Evolutionary conservation across 2,329 filamentous ascomycete genomes (phyloP).

Genomic region (Fusarium agapanthi): DNA sequence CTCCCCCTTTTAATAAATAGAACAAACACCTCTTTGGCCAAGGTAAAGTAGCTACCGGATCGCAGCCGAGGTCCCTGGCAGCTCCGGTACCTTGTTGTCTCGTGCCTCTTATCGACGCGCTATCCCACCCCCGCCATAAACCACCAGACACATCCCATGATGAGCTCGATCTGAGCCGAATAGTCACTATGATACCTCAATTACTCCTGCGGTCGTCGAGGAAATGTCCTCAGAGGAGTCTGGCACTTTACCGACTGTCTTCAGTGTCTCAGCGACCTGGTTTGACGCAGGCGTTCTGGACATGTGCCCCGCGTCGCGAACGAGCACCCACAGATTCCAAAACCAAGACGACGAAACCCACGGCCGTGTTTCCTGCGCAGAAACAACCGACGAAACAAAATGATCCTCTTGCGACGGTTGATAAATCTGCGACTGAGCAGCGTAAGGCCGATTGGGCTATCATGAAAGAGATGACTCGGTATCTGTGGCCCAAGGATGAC

Average conservation of each 20-base stretch:
- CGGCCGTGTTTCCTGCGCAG: conserved; percentile 27
- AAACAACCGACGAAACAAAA: conserved; percentile 33
- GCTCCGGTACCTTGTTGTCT: conserved; percentile 33
- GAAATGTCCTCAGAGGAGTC: conserved; percentile 45
- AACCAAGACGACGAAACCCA: conserved; percentile 33
- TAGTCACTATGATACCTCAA: conserved; percentile 49
- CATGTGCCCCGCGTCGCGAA: conserved; percentile 43
- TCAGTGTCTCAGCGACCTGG: conserved; percentile 42
- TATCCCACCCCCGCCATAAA: conserved; percentile 37
- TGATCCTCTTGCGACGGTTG: conserved; percentile 47
- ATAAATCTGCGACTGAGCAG: conserved; percentile 79
- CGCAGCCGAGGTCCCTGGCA: conserved; percentile 21
- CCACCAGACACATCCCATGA: conserved; percentile 37
- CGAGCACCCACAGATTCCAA: conserved; percentile 34
- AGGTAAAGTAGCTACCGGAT: conserved; percentile 9
- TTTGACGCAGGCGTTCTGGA: conserved; percentile 45
- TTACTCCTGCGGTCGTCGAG: conserved; percentile 46
- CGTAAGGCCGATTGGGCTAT: conserved; percentile 98
- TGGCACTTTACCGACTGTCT: conserved; percentile 40
- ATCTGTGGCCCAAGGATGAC: conserved; percentile 93
- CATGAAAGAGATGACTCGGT: conserved; percentile 96
- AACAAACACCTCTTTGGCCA: conserved; percentile 9
- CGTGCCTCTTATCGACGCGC: conserved; percentile 14
- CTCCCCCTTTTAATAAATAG: neutral
- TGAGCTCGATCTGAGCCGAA: conserved; percentile 40